A percentile compares a stretch with the other conserved stretches of the same genome.
Evolutionary conservation across 2,329 filamentous ascomycete genomes (phyloP).

Genomic region (Zasmidium citrigriseum): DNA sequence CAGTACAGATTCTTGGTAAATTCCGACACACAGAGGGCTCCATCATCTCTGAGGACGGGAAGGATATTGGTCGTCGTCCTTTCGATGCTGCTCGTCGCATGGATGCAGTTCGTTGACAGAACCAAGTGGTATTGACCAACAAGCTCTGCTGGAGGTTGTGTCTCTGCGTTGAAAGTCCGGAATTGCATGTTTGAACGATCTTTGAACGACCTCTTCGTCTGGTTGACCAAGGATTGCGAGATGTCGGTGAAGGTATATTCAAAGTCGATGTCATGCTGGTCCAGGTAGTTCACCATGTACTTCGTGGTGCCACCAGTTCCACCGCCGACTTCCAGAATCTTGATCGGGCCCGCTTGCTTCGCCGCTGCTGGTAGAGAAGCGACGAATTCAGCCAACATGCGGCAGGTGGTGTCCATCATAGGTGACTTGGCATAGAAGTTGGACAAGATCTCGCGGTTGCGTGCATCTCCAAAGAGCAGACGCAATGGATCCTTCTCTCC

Average conservation of each 20-base stretch:
- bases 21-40: background rate
- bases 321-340: constrained; percentile 1
- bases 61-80: background rate
- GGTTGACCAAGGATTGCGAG: constrained; percentile 32
- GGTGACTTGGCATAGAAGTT: constrained; percentile 2
- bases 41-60: background rate
- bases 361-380: background rate
- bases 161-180: constrained; percentile 34
- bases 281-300: constrained; percentile 21
- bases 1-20: constrained; percentile 15
- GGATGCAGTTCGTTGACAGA: constrained; percentile 39
- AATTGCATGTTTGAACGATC: constrained; percentile 15
- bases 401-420: background rate
- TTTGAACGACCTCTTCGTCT: constrained; percentile 24
- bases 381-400: background rate
- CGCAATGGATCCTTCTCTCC: background rate
- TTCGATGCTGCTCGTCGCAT: constrained; percentile 32
- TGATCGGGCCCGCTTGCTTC: background rate
- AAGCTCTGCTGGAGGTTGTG: constrained; percentile 23
- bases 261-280: constrained; percentile 26
- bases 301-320: constrained; percentile 5
- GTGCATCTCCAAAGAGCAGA: background rate
- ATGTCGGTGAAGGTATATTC: constrained; percentile 50
- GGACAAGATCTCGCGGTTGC: background rate
- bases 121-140: constrained; percentile 34